Evolutionary conservation across 257 asterid genomes (phyloP).

Genomic region (Schizonepeta tenuifolia): DNA sequence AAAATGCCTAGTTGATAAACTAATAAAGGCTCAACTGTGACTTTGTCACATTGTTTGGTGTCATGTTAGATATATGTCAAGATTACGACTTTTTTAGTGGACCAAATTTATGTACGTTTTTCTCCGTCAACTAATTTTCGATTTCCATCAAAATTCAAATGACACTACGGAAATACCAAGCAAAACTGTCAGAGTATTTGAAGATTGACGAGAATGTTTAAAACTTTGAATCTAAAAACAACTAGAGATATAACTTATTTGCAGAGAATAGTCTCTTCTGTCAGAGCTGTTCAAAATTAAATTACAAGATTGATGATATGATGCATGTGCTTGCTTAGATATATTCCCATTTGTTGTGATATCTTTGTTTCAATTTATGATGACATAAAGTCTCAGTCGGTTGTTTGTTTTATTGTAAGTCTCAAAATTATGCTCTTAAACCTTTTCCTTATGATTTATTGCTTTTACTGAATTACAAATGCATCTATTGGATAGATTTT

Average conservation of each 20-base stretch:
- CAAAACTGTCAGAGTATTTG: neutral
- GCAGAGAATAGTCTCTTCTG: neutral
- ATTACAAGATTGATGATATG: neutral
- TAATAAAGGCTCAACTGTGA: neutral
- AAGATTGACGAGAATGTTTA: slow-evolving; percentile 3
- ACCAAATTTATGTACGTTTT: too few species aligned
- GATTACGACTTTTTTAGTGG: neutral
- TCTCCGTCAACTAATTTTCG: neutral
- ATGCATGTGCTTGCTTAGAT: neutral
- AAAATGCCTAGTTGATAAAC: neutral
- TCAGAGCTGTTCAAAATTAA: neutral
- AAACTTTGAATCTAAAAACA: neutral
- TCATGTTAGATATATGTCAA: neutral
- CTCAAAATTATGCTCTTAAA: neutral
- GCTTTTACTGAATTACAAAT: too few species aligned
- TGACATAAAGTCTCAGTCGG: neutral
- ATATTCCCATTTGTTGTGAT: neutral
- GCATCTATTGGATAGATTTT: too few species aligned
- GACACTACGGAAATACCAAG: neutral
- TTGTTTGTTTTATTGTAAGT: too few species aligned
- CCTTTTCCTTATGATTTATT: too few species aligned
- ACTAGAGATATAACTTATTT: neutral
- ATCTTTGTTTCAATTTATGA: neutral
- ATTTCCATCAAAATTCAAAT: neutral
- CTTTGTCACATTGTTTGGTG: neutral